Conservation (phyloP, 208 protist species). For the Wallacemonas sp. region DNA sequence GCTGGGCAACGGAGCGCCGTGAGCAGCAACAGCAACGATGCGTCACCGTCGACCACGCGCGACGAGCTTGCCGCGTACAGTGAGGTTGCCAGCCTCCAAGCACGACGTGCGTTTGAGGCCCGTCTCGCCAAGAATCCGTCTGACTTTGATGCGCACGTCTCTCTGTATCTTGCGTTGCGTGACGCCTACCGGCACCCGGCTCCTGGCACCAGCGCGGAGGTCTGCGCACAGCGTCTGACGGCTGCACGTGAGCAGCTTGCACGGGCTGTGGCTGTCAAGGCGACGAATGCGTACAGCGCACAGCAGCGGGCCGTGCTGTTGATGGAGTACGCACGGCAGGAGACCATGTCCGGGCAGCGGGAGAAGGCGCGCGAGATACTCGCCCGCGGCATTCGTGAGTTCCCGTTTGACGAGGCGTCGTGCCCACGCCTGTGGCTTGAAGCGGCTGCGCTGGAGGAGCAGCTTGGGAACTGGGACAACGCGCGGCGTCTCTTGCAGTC, state of each 20-base stretch:
- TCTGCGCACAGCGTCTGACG: background rate
- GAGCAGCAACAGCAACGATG: background rate
- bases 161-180: slow-evolving; percentile 68
- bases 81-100: slow-evolving; percentile 24
- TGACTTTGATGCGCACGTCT: slow-evolving; percentile 74
- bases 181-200: slow-evolving; percentile 21
- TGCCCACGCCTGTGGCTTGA: slow-evolving; percentile 82
- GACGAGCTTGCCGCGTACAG: slow-evolving; percentile 13
- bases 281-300: slow-evolving; percentile 29
- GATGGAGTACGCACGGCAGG: slow-evolving; percentile 65
- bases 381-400: slow-evolving; percentile 57
- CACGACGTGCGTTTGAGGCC: slow-evolving; percentile 60
- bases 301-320: slow-evolving; percentile 75
- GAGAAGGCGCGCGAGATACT: slow-evolving; percentile 51
- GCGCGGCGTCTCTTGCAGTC: slow-evolving; percentile 66
- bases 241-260: slow-evolving; percentile 6
- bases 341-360: slow-evolving; percentile 28
- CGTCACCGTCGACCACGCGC: background rate
- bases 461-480: slow-evolving; percentile 45
- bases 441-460: slow-evolving; percentile 73
- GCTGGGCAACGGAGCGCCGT: slow-evolving; percentile 24
- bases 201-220: slow-evolving; percentile 15
- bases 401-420: slow-evolving; percentile 63
- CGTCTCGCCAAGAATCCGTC: slow-evolving; percentile 46
- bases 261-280: slow-evolving; percentile 23